A percentile compares a stretch with the other conserved stretches of the same genome.
phyloP scores from a whole-genome alignment of 202 grass and related monocot genomes.

The Zizania palustris region DNA sequence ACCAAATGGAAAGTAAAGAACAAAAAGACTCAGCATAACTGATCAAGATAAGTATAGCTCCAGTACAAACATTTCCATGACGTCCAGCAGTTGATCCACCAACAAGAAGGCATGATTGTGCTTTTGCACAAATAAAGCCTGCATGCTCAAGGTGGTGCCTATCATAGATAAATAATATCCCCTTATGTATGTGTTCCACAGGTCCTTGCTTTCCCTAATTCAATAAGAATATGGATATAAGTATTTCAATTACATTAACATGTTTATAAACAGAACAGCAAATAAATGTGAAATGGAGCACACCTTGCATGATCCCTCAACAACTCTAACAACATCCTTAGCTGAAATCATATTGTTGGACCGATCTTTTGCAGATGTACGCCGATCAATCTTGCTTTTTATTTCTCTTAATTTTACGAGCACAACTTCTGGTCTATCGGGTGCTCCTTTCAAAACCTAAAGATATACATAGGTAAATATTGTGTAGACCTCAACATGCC shows the following conservation, averaged over 20 bases:
- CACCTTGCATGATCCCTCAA: slow-evolving; percentile 74
- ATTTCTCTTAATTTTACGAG: slow-evolving; percentile 83
- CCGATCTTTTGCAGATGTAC: slow-evolving; percentile 60
- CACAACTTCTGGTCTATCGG: slow-evolving; percentile 68
- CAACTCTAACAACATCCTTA: slow-evolving; percentile 82
- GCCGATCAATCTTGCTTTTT: slow-evolving; percentile 71
- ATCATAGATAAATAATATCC: slow-evolving; percentile 88
- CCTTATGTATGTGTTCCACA: slow-evolving; percentile 80
- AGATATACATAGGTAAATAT: not conserved
- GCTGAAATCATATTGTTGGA: slow-evolving; percentile 65
- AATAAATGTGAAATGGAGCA: slow-evolving; percentile 4
- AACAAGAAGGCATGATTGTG: slow-evolving; percentile 73
- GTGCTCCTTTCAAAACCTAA: slow-evolving; percentile 79
- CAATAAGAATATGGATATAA: slow-evolving; percentile 7
- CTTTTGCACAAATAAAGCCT: slow-evolving; percentile 87
- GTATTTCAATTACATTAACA: not conserved
- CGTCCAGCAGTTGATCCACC: slow-evolving; percentile 49
- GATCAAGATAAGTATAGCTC: not conserved
- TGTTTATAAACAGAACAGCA: not conserved
- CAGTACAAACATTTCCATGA: slow-evolving; percentile 49
- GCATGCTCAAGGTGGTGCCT: slow-evolving; percentile 81
- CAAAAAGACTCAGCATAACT: no score
- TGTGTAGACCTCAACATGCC: no score
- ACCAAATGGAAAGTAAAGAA: slow-evolving; percentile 4
- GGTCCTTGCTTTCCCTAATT: slow-evolving; percentile 82